Evolutionary conservation across 176 grass and related monocot genomes (phyloP).

Genomic region (Pharus latifolius): DNA sequence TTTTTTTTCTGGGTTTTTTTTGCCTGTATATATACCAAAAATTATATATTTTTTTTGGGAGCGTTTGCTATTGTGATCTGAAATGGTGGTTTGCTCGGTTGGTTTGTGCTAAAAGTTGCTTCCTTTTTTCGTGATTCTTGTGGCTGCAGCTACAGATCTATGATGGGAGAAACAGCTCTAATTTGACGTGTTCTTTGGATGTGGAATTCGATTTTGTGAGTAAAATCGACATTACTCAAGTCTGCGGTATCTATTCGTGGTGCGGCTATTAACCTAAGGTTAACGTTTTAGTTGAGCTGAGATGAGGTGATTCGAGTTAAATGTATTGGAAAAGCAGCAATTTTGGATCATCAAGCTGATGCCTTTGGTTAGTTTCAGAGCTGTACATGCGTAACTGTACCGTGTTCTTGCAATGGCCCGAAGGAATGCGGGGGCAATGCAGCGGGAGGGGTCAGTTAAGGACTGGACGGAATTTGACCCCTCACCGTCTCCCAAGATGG

Average conservation of each 20-base stretch:
- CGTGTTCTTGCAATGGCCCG: slow-evolving; percentile 54
- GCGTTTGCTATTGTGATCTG: not conserved
- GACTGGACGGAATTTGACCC: slow-evolving; percentile 59
- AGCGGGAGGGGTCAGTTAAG: slow-evolving; percentile 64
- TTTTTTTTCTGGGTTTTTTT: not conserved
- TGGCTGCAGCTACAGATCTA: slow-evolving; percentile 7
- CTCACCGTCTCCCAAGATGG: slow-evolving; percentile 67
- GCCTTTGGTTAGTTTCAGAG: not conserved
- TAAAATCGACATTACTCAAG: not conserved
- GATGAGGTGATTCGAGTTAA: not conserved
- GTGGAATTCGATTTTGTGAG: not conserved
- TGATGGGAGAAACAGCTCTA: slow-evolving; percentile 1
- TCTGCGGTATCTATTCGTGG: not conserved
- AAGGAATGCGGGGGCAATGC: slow-evolving; percentile 60
- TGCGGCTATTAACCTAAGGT: not conserved
- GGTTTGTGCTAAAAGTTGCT: not conserved
- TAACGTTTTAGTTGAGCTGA: not conserved
- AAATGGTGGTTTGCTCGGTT: not conserved
- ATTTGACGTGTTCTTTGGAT: not conserved
- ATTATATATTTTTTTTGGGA: not conserved
- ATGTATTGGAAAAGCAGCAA: not conserved
- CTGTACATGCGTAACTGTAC: slow-evolving; percentile 25
- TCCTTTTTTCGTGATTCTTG: not conserved
- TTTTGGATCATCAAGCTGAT: not conserved
- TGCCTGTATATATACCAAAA: not conserved